Percentiles rank a stretch among this genome's conserved stretches.
phyloP scores from a whole-genome alignment of 169 alveolate species.

The Perkinsus chesapeaki region DNA sequence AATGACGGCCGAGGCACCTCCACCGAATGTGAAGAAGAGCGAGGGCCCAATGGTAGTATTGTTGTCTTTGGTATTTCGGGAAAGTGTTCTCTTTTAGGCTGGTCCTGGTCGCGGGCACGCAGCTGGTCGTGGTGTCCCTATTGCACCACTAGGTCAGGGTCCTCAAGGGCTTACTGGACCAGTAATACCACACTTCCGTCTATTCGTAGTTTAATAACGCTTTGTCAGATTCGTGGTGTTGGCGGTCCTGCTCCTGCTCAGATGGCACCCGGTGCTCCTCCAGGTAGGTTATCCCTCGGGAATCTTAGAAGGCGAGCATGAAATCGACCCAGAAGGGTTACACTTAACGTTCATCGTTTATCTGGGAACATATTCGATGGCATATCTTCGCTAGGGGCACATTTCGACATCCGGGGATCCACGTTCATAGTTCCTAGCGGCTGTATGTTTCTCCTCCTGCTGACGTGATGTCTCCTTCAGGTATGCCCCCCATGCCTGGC shows the following conservation, averaged over 20 bases:
- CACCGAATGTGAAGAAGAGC: conserved; percentile 42
- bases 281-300: background rate
- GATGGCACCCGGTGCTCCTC: conserved; percentile 31
- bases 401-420: too few relatives aligned
- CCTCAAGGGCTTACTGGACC: conserved; percentile 43
- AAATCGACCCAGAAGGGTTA: too few relatives aligned
- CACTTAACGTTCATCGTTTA: too few relatives aligned
- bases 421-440: too few relatives aligned
- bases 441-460: too few relatives aligned
- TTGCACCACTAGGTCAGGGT: conserved; percentile 6
- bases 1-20: conserved; percentile 92
- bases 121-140: background rate
- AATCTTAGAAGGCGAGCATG: too few relatives aligned
- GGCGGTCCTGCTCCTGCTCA: conserved; percentile 48
- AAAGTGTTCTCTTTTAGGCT: background rate
- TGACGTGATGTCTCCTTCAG: too few relatives aligned
- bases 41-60: background rate
- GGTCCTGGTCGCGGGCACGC: background rate
- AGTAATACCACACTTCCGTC: conserved; percentile 29
- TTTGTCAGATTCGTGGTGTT: conserved; percentile 37
- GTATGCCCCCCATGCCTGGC: background rate
- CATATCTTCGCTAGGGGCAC: too few relatives aligned
- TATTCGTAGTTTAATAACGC: conserved; percentile 33
- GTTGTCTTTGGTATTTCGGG: background rate
- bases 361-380: too few relatives aligned